Evolutionary conservation across 2,329 filamentous ascomycete genomes (phyloP).

Genomic region (Talaromyces amestolkiae): DNA sequence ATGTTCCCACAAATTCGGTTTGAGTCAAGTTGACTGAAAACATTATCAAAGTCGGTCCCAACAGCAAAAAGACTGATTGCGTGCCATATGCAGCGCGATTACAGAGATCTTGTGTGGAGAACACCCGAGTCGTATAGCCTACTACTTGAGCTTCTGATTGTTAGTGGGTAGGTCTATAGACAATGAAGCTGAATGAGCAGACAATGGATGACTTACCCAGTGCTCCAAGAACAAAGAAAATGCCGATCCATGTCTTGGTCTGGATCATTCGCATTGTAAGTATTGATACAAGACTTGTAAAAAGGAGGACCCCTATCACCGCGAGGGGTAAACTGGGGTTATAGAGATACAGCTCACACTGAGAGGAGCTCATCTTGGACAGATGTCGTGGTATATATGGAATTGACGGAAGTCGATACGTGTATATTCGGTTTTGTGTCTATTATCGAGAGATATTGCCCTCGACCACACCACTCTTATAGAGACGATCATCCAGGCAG

Average conservation of each 20-base stretch:
- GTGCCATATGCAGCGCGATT: neutral
- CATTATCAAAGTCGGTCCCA: neutral
- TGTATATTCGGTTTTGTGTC: neutral
- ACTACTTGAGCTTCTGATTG: neutral
- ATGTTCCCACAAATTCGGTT: neutral
- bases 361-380: neutral
- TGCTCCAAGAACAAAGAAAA: constrained; percentile 5
- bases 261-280: neutral
- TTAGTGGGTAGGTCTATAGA: neutral
- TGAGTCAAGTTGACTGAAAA: neutral
- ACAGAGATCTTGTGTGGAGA: neutral
- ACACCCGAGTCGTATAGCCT: neutral
- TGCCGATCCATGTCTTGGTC: neutral
- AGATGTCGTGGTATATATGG: neutral
- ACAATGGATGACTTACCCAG: neutral
- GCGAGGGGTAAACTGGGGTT: neutral
- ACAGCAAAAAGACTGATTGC: neutral
- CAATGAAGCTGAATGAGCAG: neutral
- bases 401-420: neutral
- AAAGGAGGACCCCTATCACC: neutral
- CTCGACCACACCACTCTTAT: neutral
- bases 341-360: neutral
- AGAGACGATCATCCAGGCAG: neutral
- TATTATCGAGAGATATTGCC: neutral
- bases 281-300: neutral